Percentiles rank a stretch among this genome's conserved stretches.
Evolutionary conservation across 352 stramenopile genomes (phyloP).

Genomic region (Pythium brachiatum): DNA sequence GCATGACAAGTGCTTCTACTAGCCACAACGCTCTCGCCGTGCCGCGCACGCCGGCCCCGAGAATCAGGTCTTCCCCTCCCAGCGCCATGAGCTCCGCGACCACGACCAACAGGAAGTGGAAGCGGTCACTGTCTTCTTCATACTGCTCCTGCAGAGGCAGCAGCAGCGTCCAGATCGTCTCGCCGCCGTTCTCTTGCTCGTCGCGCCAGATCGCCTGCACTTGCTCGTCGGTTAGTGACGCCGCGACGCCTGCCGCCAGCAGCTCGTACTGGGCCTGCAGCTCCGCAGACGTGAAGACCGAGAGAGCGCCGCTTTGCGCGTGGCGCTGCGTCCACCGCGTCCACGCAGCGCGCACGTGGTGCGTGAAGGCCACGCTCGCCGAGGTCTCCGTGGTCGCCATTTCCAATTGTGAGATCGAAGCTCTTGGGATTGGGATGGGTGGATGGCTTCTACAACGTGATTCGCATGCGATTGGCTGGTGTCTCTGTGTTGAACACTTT

Average conservation of each 20-base stretch:
- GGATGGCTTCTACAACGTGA: constrained; percentile 3
- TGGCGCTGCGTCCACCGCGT: constrained; percentile 22
- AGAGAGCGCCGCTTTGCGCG: background rate
- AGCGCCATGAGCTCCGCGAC: constrained; percentile 19
- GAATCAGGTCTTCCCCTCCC: constrained; percentile 5
- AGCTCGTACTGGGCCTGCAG: constrained; percentile 54
- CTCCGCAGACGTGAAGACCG: constrained; percentile 11
- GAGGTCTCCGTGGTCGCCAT: background rate
- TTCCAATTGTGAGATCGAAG: background rate
- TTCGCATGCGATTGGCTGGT: background rate
- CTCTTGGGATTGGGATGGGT: constrained; percentile 3
- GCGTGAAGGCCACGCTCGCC: constrained; percentile 24
- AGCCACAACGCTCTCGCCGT: constrained; percentile 23
- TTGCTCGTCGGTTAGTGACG: constrained; percentile 17
- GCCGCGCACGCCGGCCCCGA: constrained; percentile 11
- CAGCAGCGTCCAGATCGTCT: constrained; percentile 34
- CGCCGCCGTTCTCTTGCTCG: constrained; percentile 8
- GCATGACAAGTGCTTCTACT: constrained; percentile 27
- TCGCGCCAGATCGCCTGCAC: constrained; percentile 23
- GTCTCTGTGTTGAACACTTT: background rate
- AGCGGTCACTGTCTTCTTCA: constrained; percentile 16
- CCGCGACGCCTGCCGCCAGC: constrained; percentile 19
- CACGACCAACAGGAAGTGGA: constrained; percentile 41
- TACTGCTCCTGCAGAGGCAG: constrained; percentile 31
- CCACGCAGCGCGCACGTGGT: constrained; percentile 23